Conservation (phyloP, 352 stramenopile species). For the Globisporangium camurandrum region DNA sequence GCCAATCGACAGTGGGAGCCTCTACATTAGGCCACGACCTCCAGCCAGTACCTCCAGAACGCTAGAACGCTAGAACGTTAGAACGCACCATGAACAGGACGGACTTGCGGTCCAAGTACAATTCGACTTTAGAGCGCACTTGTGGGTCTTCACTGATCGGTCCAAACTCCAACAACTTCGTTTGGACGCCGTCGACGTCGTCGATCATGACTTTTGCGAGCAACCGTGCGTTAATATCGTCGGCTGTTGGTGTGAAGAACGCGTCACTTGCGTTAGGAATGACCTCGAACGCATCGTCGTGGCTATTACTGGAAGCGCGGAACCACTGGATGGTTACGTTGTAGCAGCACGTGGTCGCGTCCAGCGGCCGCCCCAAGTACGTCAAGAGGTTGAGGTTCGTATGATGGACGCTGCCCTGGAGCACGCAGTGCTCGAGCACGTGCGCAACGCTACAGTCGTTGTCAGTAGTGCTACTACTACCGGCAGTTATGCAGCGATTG, state of each 20-base stretch:
- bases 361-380: constrained; percentile 56
- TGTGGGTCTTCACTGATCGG: constrained; percentile 78
- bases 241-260: constrained; percentile 73
- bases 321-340: constrained; percentile 70
- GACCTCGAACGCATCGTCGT: constrained; percentile 61
- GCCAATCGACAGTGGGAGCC: neutral
- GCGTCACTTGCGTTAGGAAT: constrained; percentile 56
- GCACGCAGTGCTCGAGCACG: constrained; percentile 62
- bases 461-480: no score
- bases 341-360: constrained; percentile 61
- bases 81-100: constrained; percentile 78
- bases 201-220: constrained; percentile 72
- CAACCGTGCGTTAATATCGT: constrained; percentile 74
- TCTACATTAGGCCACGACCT: neutral
- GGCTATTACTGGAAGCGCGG: constrained; percentile 45
- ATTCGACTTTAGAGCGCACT: constrained; percentile 82
- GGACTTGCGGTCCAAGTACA: constrained; percentile 70
- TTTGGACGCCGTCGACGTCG: constrained; percentile 58
- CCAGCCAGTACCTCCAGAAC: constrained; percentile 9
- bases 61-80: neutral
- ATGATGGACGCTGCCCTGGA: constrained; percentile 80
- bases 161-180: constrained; percentile 78
- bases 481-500: constrained; percentile 49
- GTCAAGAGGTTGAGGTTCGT: constrained; percentile 76
- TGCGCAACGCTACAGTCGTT: constrained; percentile 46